Conservation (phyloP, 805 yeast species). For the Ascoidea tarda region DNA sequence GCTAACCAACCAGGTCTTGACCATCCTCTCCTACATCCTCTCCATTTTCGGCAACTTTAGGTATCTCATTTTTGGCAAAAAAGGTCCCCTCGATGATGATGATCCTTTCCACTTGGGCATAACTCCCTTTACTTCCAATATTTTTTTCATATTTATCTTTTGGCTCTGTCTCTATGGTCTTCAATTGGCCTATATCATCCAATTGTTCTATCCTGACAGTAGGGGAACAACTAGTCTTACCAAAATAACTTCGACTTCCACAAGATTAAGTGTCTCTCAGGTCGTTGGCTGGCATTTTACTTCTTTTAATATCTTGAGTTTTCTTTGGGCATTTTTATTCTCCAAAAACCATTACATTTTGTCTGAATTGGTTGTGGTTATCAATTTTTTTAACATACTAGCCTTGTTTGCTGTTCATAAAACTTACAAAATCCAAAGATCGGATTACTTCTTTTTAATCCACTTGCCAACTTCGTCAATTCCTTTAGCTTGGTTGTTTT, state of each 20-base stretch:
- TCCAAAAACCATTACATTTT: constrained; percentile 41
- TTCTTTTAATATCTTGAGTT: constrained; percentile 42
- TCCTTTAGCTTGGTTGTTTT: constrained; percentile 65
- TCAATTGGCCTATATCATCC: constrained; percentile 37
- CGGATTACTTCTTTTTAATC: constrained; percentile 37
- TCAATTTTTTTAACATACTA: constrained; percentile 47
- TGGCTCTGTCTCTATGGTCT: constrained; percentile 41
- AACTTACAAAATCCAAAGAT: constrained; percentile 40
- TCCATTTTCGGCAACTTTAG: constrained; percentile 42
- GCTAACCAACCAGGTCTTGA: constrained; percentile 12
- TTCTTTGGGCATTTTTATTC: constrained; percentile 53
- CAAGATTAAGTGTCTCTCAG: constrained; percentile 17
- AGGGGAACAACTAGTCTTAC: constrained; percentile 1
- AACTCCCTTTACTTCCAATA: constrained; percentile 60
- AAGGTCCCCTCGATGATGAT: constrained; percentile 20
- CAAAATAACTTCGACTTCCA: constrained; percentile 3
- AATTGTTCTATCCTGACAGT: constrained; percentile 25
- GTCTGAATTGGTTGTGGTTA: constrained; percentile 40
- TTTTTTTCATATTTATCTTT: constrained; percentile 32
- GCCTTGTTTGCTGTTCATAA: constrained; percentile 42
- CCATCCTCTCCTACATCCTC: constrained; percentile 38
- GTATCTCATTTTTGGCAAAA: constrained; percentile 39
- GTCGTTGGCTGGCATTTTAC: constrained; percentile 49
- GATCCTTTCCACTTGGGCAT: constrained; percentile 34
- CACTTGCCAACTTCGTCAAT: constrained; percentile 56